Base-by-base conservation (phyloP, 2,329 filamentous ascomycete species). In the Microdochium trichocladiopsis region DNA sequence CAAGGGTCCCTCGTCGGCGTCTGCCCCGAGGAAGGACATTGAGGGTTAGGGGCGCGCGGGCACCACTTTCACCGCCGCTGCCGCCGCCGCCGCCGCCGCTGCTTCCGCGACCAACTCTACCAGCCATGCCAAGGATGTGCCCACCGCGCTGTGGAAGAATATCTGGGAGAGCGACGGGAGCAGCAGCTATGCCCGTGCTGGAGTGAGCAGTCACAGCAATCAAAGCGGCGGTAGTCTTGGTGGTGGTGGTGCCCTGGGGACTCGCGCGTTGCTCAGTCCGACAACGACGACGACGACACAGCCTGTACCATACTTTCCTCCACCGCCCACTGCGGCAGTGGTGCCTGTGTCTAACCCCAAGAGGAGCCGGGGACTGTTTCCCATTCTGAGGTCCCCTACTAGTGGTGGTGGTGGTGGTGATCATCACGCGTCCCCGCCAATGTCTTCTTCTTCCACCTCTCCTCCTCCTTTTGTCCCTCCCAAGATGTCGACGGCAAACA, bases 41-140 rank as follows among this genome's bases (percentile, higher is more conserved):
- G 78, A 78, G 60, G 66, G 63, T 41, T 78, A 73, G 75, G 65
- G 74, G 68, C 67, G 66, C 72, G 72, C 66, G 71, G 73, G 74
- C 70, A 72, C 69, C 59, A 64, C 58, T 52, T 62, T 16, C 18
- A n/a, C 33, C 14, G 14, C 8, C 14, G 28, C 28, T 33, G 28
- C 28, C 28, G 28, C 48, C 50, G n/a, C 49, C 50, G 23, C 52
- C 50, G 21, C 36, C 52, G 37, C 50, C 48, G 18, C 24, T 41
- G n/a, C 11, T 18, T 9, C 11, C n/a, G 6, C 5, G 10, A 41
- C 6, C n/a, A 41, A 6, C 36, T 9, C 11, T 41, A 41, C 11
- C 10, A 41, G n/a, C 36, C 6, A 11, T 16, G 36, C 36, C 36
- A 41, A 18, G 36, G 36, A 31, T 31, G 28, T 31, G 8, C 28